Percentiles rank a stretch among this genome's conserved stretches.
These are phyloP conservation scores for Jaapia argillacea DNA, from an alignment of 768 basidiomycete genomes.

Conservation along the genomic window DNA sequence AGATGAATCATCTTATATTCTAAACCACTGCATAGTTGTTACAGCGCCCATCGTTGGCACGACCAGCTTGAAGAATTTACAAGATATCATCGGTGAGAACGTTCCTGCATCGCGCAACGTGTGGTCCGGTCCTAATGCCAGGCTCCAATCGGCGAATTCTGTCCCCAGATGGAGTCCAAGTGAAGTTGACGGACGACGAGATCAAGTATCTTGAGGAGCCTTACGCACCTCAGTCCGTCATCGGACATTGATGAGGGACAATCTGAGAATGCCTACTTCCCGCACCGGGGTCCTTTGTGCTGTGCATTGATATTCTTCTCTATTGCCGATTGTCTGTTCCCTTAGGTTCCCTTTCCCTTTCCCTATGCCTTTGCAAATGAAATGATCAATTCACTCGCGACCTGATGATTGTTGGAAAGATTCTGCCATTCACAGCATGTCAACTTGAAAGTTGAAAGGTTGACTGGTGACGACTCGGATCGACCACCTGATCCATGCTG, in stretches of 20 bases:
- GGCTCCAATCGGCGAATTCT: not conserved
- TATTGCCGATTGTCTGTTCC: too few species aligned
- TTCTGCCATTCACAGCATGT: too few species aligned
- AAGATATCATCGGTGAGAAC: constrained; percentile 17
- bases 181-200: constrained; percentile 19
- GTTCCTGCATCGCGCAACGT: not conserved
- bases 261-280: too few species aligned
- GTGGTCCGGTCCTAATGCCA: not conserved
- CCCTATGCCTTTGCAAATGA: too few species aligned
- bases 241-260: not conserved
- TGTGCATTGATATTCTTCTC: too few species aligned
- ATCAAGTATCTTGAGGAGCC: constrained; percentile 20
- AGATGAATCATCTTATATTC: not conserved
- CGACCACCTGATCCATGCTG: too few species aligned
- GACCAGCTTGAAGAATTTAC: constrained; percentile 17
- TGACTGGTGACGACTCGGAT: too few species aligned
- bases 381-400: too few species aligned
- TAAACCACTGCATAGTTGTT: constrained; percentile 4
- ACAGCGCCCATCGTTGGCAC: constrained; percentile 24
- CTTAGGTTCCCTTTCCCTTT: too few species aligned
- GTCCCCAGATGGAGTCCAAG: constrained; percentile 1
- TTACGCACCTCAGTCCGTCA: constrained; percentile 4
- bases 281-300: too few species aligned
- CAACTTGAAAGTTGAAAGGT: too few species aligned
- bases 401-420: too few species aligned